Base-by-base conservation (phyloP, 805 yeast genomes). In the Metschnikowia hibisci region DNA sequence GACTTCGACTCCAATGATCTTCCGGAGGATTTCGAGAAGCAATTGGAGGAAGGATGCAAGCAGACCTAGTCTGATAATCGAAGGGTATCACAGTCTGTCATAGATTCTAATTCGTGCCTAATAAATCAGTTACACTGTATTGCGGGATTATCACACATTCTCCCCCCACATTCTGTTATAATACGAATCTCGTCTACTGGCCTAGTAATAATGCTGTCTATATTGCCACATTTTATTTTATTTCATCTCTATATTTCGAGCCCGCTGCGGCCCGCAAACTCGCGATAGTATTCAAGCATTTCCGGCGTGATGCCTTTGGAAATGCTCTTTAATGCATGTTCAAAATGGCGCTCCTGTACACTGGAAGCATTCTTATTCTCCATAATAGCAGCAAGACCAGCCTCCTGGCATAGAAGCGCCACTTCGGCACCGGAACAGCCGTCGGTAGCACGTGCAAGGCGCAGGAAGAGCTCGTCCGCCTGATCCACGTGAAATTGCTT, bases 351-450 rank as follows among this genome's bases (percentile, higher is more conserved):
- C 46, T 69, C 71, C n/a, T 63, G 61, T 0, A 90, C 95, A 6
- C 53, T 51, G 1, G 57, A 56, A 7, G 85, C 74, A 4, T 78
- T 66, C 5, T 75, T 62, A 48, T 85, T 66, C 52, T 87, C 96
- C 83, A 87, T 88, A 45, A 93, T 81, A 0, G 98, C 96, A n/a
- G 85, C 79, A 10, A 93, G 66, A 2, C 99, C 99, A 0, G 98
- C 96, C 62, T 91, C 97, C 61, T 90, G 98, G 55, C 96, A 87
- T 15, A 91, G 62, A 15, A 89, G 72, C 0, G 90, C 95, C 30
- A 93, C 87, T 62, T 93, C 99, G 0, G 98, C 96, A 29, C 99
- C 99, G 0, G 97, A 89, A 57, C 95, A 89, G 0, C 99, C 98
- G 0, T 84, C 91, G 0, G 96, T 86, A 5, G 66, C 55, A 2